Evolutionary conservation across 208 protist species (phyloP).

Genomic region (Spongospora subterranea): DNA sequence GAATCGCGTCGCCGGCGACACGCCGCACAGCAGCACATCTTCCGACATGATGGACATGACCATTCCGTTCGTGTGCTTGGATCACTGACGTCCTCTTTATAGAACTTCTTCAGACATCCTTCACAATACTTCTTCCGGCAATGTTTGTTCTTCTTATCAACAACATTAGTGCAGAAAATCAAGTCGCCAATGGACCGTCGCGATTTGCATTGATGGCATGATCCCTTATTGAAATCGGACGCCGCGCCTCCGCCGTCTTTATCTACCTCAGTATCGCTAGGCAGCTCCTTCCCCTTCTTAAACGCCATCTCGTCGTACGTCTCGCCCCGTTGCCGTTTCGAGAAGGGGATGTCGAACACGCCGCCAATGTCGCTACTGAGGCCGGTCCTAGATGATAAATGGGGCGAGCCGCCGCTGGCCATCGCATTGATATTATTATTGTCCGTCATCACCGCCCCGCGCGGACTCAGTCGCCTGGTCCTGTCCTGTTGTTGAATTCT

Average conservation of each 20-base stretch:
- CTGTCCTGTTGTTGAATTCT: background rate
- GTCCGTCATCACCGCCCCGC: background rate
- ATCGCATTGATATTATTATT: background rate
- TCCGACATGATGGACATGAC: conserved; percentile 64
- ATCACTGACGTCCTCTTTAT: conserved; percentile 52
- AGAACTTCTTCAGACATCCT: conserved; percentile 64
- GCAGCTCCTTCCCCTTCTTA: background rate
- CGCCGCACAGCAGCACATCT: conserved; percentile 62
- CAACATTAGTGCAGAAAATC: conserved; percentile 63
- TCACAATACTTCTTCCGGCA: conserved; percentile 68
- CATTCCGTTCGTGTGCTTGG: background rate
- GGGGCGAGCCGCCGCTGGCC: background rate
- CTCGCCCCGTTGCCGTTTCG: background rate
- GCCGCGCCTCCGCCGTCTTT: background rate
- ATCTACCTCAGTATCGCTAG: background rate
- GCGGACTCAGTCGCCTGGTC: background rate
- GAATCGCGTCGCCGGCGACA: conserved; percentile 54
- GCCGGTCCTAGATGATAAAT: background rate
- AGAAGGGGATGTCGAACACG: background rate
- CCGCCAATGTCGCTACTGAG: background rate
- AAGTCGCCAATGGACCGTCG: conserved; percentile 50
- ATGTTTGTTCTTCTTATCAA: conserved; percentile 66
- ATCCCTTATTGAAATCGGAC: conserved; percentile 25
- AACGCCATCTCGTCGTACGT: background rate
- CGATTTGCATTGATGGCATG: conserved; percentile 66